Base-by-base conservation (phyloP, 2,329 filamentous ascomycete species). In the Trichoderma harzianum region DNA sequence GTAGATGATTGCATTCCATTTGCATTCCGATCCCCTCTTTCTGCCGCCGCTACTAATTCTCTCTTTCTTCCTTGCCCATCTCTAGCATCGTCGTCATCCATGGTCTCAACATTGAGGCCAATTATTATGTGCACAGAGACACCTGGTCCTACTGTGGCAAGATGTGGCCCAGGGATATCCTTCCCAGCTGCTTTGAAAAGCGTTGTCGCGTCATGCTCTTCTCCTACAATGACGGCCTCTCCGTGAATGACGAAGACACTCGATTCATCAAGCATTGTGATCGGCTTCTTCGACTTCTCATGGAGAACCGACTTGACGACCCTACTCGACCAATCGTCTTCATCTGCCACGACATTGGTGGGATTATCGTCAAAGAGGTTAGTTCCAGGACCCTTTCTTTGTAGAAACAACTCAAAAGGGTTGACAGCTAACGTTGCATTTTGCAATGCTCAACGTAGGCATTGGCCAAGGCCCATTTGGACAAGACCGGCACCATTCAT, bases 311-410 rank as follows among this genome's bases (percentile, higher is more conserved):
- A 28, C 39, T 32, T 5, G 36, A 55, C 1, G 67, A 53, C 18
- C 51, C 67, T 7, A 39, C 30, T 1, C 32, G 71, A 21, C 67
- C 71, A 6, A 39, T 72, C 4, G n/a, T 72, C 18, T 72, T 72
- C 60, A 53, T 72, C 24, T 66, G 68, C 61, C 71, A 72, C 10
- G 68, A 67, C 10, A 18, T 72, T 26, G 71, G 71, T 11, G 71
- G 71, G n/a, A 26, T 72, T 5, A 58, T 72, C 58, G 68, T 71
- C 53, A 72, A 72, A 43, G 51, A 66, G 34, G 71, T 72, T 16
- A 36, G 71, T 34, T 3, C 11, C 28, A 53, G 34, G 16, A 28
- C 3, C 2, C 5, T 18, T 7, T 0, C 12, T 47, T 47, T 16
- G 30, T 21, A 14, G 32, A 21, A 24, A 21, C 28, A 21, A 10